These are phyloP conservation scores for Solanum chaucha DNA, from an alignment of 257 asterid genomes.

Conservation along the genomic window DNA sequence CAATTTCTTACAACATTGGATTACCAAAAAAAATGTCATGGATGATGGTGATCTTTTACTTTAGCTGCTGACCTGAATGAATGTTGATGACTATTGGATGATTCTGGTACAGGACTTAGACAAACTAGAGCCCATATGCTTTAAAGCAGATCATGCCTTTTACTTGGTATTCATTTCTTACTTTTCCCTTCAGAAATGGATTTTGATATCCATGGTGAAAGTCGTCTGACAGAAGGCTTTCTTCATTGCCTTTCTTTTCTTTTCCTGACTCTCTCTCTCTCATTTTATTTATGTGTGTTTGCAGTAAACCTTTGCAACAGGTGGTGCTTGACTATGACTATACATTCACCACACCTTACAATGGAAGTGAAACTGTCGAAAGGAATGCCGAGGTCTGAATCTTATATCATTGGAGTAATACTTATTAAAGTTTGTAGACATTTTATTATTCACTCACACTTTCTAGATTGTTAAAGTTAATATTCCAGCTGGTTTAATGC, in stretches of 20 bases:
- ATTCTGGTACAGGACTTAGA: neutral
- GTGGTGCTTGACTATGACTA: constrained; percentile 91
- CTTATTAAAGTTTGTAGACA: neutral
- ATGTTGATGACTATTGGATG: neutral
- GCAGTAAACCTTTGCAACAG: constrained; percentile 83
- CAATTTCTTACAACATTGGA: neutral
- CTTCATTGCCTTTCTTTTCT: neutral
- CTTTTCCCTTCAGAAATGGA: neutral
- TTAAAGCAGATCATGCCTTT: neutral
- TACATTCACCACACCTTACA: constrained; percentile 93
- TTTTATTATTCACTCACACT: neutral
- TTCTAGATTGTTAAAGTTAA: neutral
- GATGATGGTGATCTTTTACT: neutral
- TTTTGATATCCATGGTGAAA: neutral
- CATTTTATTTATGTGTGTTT: constrained; percentile 11
- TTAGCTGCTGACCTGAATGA: neutral
- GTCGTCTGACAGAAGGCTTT: neutral
- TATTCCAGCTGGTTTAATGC: neutral
- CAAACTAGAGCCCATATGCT: neutral
- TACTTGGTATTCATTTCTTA: neutral
- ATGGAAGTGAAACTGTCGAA: constrained; percentile 58
- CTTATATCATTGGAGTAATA: constrained; percentile 2
- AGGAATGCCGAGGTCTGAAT: constrained; percentile 47
- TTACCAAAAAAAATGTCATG: neutral
- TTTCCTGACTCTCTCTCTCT: neutral